Evolutionary conservation across 768 basidiomycete genomes (phyloP).

Genomic region (Hydnum rufescens): DNA sequence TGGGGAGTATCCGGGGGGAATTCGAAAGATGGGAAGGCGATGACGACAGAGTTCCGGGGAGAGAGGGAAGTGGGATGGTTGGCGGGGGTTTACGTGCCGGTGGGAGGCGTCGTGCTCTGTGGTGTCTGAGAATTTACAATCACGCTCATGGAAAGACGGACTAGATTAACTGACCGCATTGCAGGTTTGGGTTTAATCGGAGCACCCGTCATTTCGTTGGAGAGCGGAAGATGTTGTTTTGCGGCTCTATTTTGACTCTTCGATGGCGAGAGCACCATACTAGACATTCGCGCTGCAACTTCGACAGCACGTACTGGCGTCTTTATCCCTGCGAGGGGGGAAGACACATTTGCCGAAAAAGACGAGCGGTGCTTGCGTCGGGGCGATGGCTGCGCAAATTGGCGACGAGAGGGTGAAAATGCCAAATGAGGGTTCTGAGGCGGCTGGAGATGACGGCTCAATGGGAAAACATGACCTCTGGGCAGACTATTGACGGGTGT

Average conservation of each 20-base stretch:
- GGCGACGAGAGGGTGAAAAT: not conserved
- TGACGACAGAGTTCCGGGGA: not conserved
- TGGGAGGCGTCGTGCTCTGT: not conserved
- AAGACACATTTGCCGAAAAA: not conserved
- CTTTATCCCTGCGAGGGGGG: not conserved
- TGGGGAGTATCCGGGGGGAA: too few relatives aligned
- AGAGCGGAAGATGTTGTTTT: not conserved
- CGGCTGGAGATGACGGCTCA: not conserved
- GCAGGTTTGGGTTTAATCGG: not conserved
- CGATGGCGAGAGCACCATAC: not conserved
- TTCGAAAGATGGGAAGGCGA: not conserved
- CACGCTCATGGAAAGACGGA: not conserved
- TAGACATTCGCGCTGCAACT: not conserved
- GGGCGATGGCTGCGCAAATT: not conserved
- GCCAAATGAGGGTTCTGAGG: not conserved
- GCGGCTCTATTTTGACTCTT: not conserved
- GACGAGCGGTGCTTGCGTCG: not conserved
- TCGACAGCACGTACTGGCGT: not conserved
- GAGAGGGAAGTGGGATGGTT: not conserved
- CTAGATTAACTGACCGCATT: not conserved
- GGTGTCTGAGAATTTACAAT: not conserved
- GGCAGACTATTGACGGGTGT: too few relatives aligned
- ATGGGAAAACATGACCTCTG: too few relatives aligned
- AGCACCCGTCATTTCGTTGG: not conserved
- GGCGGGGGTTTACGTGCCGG: not conserved